Evolutionary conservation across 768 basidiomycete genomes (phyloP), one percentile per base, ranked within the genome.

Genomic region (Kwoniella sp.): DNA sequence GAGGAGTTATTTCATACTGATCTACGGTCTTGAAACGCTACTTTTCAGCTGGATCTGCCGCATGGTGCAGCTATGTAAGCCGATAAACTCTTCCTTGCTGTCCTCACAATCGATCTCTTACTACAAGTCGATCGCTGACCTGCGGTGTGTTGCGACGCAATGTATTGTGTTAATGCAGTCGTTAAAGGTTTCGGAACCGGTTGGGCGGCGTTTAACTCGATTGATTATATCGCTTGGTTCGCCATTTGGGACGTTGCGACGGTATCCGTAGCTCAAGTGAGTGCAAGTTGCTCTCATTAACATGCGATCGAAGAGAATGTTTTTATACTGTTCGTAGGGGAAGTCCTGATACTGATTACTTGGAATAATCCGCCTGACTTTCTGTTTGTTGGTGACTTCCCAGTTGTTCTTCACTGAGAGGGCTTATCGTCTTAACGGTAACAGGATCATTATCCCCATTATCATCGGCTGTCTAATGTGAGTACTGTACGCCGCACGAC

Each of bases 351-450:
- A n/a, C n/a, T n/a, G n/a, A n/a, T n/a, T n/a, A n/a, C n/a, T n/a
- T n/a, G n/a, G n/a, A n/a, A n/a, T n/a, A n/a, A 33, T 13, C 33
- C 33, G 5, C 13, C 33, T 33, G 7, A 5, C 33, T 33, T 33
- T 13, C 5, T 33, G 33, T 33, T 13, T 33, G 33, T 5, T 33
- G 7, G 33, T 33, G 7, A 13, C 33, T 33, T 49, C 10, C 10
- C 48, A 55, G 29, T 15, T 55, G 15, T 37, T 55, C 33, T 55
- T 30, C 33, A 25, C 51, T 8, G 54, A 55, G 17, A 33, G 54
- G 24, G 54, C 54, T 21, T 55, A 55, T 40, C 30, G 36, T 21
- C 24, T 55, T 9, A 55, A 55, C 30, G 54, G 54, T n/a, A 36
- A 40, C 21, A 55, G 22, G 19, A 36, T 40, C 10, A 8, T 37